Evolutionary conservation across 2,329 filamentous ascomycete genomes (phyloP).

Genomic region (Aspergillus sp.): DNA sequence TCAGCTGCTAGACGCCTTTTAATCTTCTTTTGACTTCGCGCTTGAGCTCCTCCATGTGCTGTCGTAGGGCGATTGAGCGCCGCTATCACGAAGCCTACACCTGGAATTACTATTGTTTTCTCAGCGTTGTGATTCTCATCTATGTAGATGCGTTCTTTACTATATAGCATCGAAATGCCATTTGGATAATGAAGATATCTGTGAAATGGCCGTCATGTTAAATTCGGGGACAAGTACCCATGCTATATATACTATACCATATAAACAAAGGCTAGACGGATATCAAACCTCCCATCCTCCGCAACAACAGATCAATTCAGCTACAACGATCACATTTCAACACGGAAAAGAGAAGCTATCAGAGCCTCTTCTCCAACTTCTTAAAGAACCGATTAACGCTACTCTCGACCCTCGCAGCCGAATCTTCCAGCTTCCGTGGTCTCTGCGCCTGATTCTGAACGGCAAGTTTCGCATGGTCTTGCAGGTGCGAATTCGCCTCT

Average conservation of each 20-base stretch:
- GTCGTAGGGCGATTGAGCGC: background rate
- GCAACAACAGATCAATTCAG: too few species aligned
- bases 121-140: too few species aligned
- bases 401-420: conserved; percentile 45
- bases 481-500: conserved; percentile 43
- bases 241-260: background rate
- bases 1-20: background rate
- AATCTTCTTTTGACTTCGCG: background rate
- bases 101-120: background rate
- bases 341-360: background rate
- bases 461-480: conserved; percentile 40
- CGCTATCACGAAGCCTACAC: background rate
- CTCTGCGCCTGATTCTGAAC: conserved; percentile 38
- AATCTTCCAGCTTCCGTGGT: conserved; percentile 44
- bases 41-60: background rate
- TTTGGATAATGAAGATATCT: too few species aligned
- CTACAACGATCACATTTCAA: too few species aligned
- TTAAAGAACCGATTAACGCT: conserved; percentile 51
- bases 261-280: background rate
- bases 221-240: background rate
- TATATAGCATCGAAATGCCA: too few species aligned
- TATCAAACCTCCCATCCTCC: background rate
- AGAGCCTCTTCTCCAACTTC: conserved; percentile 50
- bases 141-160: too few species aligned
- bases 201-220: too few species aligned